These are phyloP conservation scores for Populus tomentosa DNA, from an alignment of 441 rosid genomes.

Conservation along the genomic window DNA sequence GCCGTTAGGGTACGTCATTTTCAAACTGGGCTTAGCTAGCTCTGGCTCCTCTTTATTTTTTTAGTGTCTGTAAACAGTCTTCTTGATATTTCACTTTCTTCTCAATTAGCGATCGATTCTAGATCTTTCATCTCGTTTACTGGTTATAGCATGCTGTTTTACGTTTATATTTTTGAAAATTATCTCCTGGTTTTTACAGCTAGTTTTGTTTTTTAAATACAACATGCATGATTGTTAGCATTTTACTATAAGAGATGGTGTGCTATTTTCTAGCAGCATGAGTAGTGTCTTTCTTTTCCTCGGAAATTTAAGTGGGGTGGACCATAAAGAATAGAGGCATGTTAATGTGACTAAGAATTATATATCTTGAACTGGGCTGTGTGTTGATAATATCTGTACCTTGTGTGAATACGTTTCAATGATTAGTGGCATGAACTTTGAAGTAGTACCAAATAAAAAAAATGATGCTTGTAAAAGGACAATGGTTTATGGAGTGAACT, in stretches of 20 bases:
- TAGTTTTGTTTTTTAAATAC: neutral
- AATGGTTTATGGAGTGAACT: neutral
- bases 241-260: neutral
- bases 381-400: neutral
- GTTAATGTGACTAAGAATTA: neutral
- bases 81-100: neutral
- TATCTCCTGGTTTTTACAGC: neutral
- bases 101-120: neutral
- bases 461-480: neutral
- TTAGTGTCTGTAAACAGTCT: neutral
- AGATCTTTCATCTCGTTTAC: neutral
- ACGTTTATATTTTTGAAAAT: neutral
- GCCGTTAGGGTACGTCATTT: conserved; percentile 56
- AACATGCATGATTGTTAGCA: neutral
- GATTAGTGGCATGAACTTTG: neutral
- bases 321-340: neutral
- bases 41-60: neutral
- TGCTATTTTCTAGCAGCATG: neutral
- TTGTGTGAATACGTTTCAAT: neutral
- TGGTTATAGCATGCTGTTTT: neutral
- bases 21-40: neutral
- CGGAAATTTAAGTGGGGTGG: neutral
- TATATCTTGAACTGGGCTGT: conserved; percentile 2
- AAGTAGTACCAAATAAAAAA: neutral
- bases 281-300: neutral